These are phyloP conservation scores for Phytopythium delawarense DNA, from an alignment of 352 stramenopile genomes.

Conservation along the genomic window DNA sequence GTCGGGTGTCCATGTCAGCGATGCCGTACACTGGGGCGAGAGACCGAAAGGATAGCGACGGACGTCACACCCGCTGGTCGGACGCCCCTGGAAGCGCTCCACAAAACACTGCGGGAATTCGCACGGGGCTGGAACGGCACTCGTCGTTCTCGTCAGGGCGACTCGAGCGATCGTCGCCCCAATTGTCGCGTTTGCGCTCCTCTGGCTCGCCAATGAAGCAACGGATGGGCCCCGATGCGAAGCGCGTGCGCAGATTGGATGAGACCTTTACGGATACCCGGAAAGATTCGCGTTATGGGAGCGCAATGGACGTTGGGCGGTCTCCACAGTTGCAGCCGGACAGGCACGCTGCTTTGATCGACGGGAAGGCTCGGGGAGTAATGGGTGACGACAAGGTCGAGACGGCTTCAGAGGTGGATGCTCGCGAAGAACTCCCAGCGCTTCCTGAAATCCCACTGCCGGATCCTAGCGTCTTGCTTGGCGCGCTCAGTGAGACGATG, in stretches of 20 bases:
- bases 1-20: conserved; percentile 4
- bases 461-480: conserved; percentile 3
- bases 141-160: conserved; percentile 18
- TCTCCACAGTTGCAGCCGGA: not conserved
- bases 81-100: not conserved
- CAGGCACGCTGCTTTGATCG: not conserved
- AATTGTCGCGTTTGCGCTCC: not conserved
- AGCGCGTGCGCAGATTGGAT: conserved; percentile 6
- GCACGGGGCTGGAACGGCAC: conserved; percentile 27
- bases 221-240: conserved; percentile 14
- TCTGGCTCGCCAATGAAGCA: conserved; percentile 7
- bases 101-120: not conserved
- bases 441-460: conserved; percentile 66
- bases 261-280: not conserved
- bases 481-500: conserved; percentile 11
- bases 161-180: conserved; percentile 1
- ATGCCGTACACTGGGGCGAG: not conserved
- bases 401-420: not conserved
- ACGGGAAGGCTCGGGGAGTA: not conserved
- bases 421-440: conserved; percentile 50
- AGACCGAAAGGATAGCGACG: conserved; percentile 2
- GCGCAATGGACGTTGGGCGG: not conserved
- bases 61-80: not conserved
- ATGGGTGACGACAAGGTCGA: not conserved
- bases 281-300: not conserved